Conservation (phyloP, 163 green algal species). For the Chlamydomonas reinhardtii region DNA sequence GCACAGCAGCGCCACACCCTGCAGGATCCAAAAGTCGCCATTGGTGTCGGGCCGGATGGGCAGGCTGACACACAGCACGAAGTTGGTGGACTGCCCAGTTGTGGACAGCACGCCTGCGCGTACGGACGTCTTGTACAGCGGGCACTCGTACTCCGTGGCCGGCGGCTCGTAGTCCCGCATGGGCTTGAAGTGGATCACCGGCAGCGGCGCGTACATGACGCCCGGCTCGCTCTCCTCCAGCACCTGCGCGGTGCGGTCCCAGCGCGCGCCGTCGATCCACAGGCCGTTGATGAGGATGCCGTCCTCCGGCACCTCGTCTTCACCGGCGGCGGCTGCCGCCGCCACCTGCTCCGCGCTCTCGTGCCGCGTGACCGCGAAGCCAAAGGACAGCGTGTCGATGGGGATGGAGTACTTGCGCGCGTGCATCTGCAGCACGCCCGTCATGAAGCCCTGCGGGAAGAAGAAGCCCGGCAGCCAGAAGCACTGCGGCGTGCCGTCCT, state of each 20-base stretch:
- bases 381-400: slow-evolving; percentile 87
- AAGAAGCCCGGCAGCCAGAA: slow-evolving; percentile 91
- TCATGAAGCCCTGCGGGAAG: slow-evolving; percentile 89
- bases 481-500: slow-evolving; percentile 68
- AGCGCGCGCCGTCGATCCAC: slow-evolving; percentile 80
- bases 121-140: slow-evolving; percentile 87
- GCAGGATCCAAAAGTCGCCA: slow-evolving; percentile 79
- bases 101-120: slow-evolving; percentile 84
- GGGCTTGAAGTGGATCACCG: slow-evolving; percentile 85
- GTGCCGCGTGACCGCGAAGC: slow-evolving; percentile 69
- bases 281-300: slow-evolving; percentile 81
- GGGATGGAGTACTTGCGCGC: slow-evolving; percentile 85
- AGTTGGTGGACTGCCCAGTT: slow-evolving; percentile 87
- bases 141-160: slow-evolving; percentile 75
- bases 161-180: slow-evolving; percentile 63
- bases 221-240: slow-evolving; percentile 75
- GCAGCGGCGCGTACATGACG: slow-evolving; percentile 77
- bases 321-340: not conserved
- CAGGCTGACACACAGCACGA: slow-evolving; percentile 77
- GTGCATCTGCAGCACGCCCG: slow-evolving; percentile 85
- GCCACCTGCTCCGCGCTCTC: slow-evolving; percentile 51
- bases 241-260: slow-evolving; percentile 57
- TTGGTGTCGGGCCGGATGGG: slow-evolving; percentile 64
- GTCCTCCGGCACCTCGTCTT: slow-evolving; percentile 64
- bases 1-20: slow-evolving; percentile 86